Evolutionary conservation across 2,329 filamentous ascomycete species (phyloP).

Genomic region (Aspergillus fumigatus): DNA sequence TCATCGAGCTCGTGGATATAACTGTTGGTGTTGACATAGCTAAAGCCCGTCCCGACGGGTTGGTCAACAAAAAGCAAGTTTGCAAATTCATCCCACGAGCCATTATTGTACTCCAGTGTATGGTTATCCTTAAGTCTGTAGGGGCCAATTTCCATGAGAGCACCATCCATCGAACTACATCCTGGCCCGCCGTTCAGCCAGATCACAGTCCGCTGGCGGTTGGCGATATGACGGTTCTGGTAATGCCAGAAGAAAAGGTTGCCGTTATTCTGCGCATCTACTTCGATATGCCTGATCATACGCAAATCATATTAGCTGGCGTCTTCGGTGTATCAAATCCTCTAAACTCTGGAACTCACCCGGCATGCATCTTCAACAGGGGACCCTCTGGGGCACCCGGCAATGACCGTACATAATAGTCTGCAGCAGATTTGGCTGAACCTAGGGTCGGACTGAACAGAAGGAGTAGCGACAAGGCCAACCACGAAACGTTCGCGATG

Average conservation of each 20-base stretch:
- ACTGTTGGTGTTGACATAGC: slow-evolving; percentile 85
- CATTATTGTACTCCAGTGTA: slow-evolving; percentile 75
- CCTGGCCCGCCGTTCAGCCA: slow-evolving; percentile 98
- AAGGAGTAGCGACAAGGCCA: slow-evolving; percentile 23
- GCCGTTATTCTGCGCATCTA: slow-evolving; percentile 77
- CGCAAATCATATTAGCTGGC: slow-evolving; percentile 1
- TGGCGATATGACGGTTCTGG: slow-evolving; percentile 90
- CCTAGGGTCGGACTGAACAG: slow-evolving; percentile 20
- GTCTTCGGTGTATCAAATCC: background rate
- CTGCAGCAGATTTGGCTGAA: slow-evolving; percentile 59
- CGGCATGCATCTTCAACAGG: slow-evolving; percentile 94
- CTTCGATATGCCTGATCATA: slow-evolving; percentile 73
- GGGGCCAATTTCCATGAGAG: slow-evolving; percentile 92
- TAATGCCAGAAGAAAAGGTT: slow-evolving; percentile 99
- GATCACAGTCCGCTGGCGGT: slow-evolving; percentile 83
- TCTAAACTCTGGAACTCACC: slow-evolving; percentile 55
- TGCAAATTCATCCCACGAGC: slow-evolving; percentile 98
- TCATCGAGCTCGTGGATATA: slow-evolving; percentile 79
- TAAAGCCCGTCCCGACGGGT: slow-evolving; percentile 93
- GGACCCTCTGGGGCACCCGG: slow-evolving; percentile 78
- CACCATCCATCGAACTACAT: slow-evolving; percentile 95
- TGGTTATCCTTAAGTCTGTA: slow-evolving; percentile 75
- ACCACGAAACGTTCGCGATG: slow-evolving; percentile 18
- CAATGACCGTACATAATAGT: slow-evolving; percentile 84
- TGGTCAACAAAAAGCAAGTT: slow-evolving; percentile 97